Base-by-base conservation (phyloP, 129 eudicot species). In the Logfia minima region DNA sequence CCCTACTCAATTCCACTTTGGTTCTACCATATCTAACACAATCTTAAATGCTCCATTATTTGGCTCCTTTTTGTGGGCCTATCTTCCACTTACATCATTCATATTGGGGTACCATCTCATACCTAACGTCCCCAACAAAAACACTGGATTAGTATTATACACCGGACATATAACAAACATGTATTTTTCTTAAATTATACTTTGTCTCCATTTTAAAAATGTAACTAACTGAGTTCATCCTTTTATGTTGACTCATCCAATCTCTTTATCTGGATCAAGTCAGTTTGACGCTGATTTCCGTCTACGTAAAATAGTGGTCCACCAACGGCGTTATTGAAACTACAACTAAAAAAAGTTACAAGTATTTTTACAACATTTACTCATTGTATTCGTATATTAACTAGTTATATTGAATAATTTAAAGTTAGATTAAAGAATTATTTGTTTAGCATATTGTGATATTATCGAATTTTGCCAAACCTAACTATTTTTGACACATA, bases 21-120 rank as follows among this genome's bases (percentile, higher is more conserved):
- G 64, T 72, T 58, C 55, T 83, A 68, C 28, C 84, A 63, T 73
- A 83, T 83, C 84, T 79, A 79, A 83, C 86, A 83, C 72, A 83
- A 83, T 83, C 86, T 83, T 75, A 71, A 83, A 83, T 77, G 80
- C 52, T 83, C 43, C 77, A 75, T 74, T 74, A 60, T 67, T 68
- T 78, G 80, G 68, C 52, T 45, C 53, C 79, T 23, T 70, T 74
- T 74, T 73, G 83, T 79, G 77, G 83, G 80, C 77, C 77, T 51
- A 31, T 71, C 45, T 34, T 34, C 17, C 80, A 64, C 80, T 75
- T 83, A 43, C 74, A 68, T 70, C 83, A 70, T 70, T 74, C 59
- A 79, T 79, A 75, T 83, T 56, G 83, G 74, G 77, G 34, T 61
- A 22, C 45, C 64, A 60, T 67, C 53, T 48, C 29, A 22, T 66